Base-by-base conservation (phyloP, 371 early-diverging fungal genomes). In the Actinomortierella wolfii region DNA sequence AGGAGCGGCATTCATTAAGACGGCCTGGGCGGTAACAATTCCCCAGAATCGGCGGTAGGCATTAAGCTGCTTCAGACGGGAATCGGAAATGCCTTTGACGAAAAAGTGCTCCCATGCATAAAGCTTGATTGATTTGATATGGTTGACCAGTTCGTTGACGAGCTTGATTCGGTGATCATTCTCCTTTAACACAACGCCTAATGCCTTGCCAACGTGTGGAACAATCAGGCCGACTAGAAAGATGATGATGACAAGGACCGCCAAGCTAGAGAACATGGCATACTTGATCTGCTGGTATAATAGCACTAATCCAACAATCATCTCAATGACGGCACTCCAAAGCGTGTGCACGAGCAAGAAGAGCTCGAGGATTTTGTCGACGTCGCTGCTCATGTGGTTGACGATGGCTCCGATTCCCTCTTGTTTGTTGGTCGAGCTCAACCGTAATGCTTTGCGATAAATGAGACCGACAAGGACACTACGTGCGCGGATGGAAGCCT, bases 381-480 rank as follows among this genome's bases (percentile, higher is more conserved):
- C 89, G 77, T 97, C 96, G 1, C 93, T 93, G 55, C 89, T 87
- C 94, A 94, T 94, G 43, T 84, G 86, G 57, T 94, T 96, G 25
- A 92, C 91, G 59, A 95, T 94, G 57, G 89, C 24, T 13, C 69
- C 76, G 60, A 66, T 94, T 18, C 86, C 90, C 49, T 82, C 80
- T 67, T 93, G 93, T 11, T 94, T 85, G 62, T 91, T 86, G 8
- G 83, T 81, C 58, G 88, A 89, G 51, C 93, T 92, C 34, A 97
- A 81, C 1, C 84, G 77, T 59, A 94, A 68, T 0, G 92, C 81
- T 74, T 97, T 97, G 69, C 86, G 87, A 70, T 95, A 97, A 44
- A 97, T 86, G 17, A 93, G 83, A 2, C 92, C 89, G 18, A 90
- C 87, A 56, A 94, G 76, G 23, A 93, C 92, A 34, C 92, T 81